These are phyloP conservation scores for Rosa lucieae DNA, from an alignment of 306 rosid genomes.

Conservation along the genomic window DNA sequence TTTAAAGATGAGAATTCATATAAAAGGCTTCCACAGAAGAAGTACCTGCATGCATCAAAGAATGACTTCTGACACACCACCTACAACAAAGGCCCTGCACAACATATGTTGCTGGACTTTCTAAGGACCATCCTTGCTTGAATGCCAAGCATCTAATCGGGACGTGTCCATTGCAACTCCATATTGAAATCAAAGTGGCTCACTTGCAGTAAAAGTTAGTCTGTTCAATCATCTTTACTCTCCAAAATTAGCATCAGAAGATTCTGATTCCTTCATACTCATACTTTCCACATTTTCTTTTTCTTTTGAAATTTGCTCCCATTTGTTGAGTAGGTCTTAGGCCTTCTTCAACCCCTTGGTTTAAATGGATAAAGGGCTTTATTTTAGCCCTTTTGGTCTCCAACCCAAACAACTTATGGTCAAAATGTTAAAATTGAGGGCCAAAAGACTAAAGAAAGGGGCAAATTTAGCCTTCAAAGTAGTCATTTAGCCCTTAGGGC, in stretches of 20 bases:
- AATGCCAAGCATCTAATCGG: conserved; percentile 89
- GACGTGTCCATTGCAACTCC: conserved; percentile 93
- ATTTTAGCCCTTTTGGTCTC: too few relatives aligned
- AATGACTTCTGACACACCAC: conserved; percentile 92
- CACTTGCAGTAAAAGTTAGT: conserved; percentile 56
- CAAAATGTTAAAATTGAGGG: too few relatives aligned
- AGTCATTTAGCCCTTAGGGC: too few relatives aligned
- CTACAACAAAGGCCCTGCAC: conserved; percentile 87
- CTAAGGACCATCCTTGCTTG: conserved; percentile 61
- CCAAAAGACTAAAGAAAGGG: too few relatives aligned
- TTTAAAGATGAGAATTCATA: not conserved
- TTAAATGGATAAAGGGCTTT: too few relatives aligned
- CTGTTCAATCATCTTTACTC: conserved; percentile 21
- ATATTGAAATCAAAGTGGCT: conserved; percentile 89
- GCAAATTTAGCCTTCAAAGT: too few relatives aligned
- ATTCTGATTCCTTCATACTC: conserved; percentile 9
- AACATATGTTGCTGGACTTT: conserved; percentile 67
- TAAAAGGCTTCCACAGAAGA: not conserved
- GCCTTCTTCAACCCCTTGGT: too few relatives aligned
- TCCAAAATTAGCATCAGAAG: not conserved
- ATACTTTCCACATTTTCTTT: not conserved
- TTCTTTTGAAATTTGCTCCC: not conserved
- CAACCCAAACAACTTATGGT: too few relatives aligned
- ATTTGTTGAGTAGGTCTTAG: not conserved
- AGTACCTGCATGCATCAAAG: conserved; percentile 95